Base-by-base conservation (phyloP, 805 yeast species). In the Metschnikowia anglica region DNA sequence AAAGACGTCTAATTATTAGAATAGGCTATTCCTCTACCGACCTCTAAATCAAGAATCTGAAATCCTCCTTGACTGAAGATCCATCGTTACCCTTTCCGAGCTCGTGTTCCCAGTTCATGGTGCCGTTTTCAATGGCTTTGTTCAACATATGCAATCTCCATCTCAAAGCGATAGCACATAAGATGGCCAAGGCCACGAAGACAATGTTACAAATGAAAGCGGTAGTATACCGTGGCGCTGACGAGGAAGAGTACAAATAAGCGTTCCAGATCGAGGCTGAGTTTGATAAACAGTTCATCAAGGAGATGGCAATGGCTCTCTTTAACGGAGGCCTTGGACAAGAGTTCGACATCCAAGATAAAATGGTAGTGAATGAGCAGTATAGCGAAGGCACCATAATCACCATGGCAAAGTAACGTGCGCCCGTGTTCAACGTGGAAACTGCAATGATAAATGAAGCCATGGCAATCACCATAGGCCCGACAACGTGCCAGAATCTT, bases 331-430 rank as follows among this genome's bases (percentile, higher is more conserved):
- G 83, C 50, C 82, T 64, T 26, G 82, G 80, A 31, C 73, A 67
- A 46, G 76, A 72, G 52, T 76, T 75, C 2, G 82, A 73, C 63
- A 77, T 68, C 80, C 83, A 79, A 2, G 82, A 65, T 32, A 77
- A 61, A 35, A 73, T 73, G 5, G 73, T 68, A 13, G 79, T 75
- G 57, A 75, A 78, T 0, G 80, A 70, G 55, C 79, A 74, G 53
- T 77, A 76, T 21, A 79, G 59, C 8, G 78, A 71, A 11, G 81
- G 79, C 41, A 79, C 73, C 79, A 79, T 73, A 43, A 77, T 62
- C 52, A 79, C 75, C 82, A 80, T 77, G 17, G 83, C 74, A 48
- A 77, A 74, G 51, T 77, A 79, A 42, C 83, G 62, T 2, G 81
- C 82, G 5, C 79, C 83, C 1, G 76, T 73, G 44, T 76, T 74